Percentiles rank a stretch among this genome's conserved stretches.
phyloP scores from a whole-genome alignment of 2,329 filamentous ascomycete species.

The Lachnellula suecica region DNA sequence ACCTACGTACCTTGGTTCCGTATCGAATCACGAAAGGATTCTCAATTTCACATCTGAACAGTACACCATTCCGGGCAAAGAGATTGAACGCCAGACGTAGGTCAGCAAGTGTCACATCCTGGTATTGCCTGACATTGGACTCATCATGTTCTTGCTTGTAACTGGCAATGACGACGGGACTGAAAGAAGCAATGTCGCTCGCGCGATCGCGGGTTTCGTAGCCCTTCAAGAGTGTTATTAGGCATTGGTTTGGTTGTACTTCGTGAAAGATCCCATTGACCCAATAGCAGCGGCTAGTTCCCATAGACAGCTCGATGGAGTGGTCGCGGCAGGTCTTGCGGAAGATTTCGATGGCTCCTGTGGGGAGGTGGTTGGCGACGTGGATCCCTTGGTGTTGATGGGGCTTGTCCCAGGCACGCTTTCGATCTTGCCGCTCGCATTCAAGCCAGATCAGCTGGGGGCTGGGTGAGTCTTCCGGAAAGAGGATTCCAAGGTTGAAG shows the following conservation, averaged over 20 bases:
- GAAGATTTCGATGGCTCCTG: not conserved
- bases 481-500: not conserved
- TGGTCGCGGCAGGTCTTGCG: not conserved
- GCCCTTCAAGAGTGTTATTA: not conserved
- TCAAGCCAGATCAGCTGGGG: not conserved
- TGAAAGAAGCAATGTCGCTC: not conserved
- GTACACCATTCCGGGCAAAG: not conserved
- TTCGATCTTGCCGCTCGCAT: not conserved
- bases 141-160: not conserved
- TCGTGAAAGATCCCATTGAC: not conserved
- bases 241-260: not conserved
- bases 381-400: not conserved
- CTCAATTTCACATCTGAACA: not conserved
- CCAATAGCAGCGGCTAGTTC: not conserved
- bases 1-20: too few relatives aligned
- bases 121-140: not conserved
- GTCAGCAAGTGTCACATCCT: not conserved
- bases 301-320: not conserved
- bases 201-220: not conserved
- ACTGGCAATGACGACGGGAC: not conserved
- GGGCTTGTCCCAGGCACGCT: too few relatives aligned
- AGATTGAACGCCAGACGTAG: not conserved
- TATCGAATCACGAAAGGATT: not conserved
- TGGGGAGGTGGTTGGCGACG: not conserved
- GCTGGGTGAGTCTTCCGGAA: not conserved